Evolutionary conservation across 2,329 filamentous ascomycete genomes (phyloP).

Genomic region (Cercospora berteroae): DNA sequence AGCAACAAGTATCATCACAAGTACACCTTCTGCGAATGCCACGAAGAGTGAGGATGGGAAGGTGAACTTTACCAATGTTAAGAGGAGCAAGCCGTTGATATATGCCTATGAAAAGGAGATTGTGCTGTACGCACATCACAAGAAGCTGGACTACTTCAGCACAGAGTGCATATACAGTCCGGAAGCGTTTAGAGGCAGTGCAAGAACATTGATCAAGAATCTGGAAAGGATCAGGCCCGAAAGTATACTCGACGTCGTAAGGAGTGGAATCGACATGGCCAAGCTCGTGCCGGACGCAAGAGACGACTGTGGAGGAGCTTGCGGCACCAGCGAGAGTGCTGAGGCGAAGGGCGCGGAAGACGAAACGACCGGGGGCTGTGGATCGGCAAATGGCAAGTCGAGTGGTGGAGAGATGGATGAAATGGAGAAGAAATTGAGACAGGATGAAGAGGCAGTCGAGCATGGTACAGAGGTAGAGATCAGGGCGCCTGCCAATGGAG

Average conservation of each 20-base stretch:
- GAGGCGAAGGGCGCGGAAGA: constrained; percentile 45
- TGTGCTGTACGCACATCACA: constrained; percentile 94
- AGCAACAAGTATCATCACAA: constrained; percentile 83
- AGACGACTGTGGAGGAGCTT: constrained; percentile 50
- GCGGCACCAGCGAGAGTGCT: constrained; percentile 36
- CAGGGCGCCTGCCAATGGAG: constrained; percentile 32
- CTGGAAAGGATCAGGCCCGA: constrained; percentile 89
- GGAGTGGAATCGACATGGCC: constrained; percentile 95
- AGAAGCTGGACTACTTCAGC: constrained; percentile 94
- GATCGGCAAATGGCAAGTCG: constrained; percentile 64
- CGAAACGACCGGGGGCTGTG: constrained; percentile 70
- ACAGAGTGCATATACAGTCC: constrained; percentile 98
- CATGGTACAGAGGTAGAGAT: constrained; percentile 64
- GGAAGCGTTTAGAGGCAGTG: constrained; percentile 91
- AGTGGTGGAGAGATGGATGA: constrained; percentile 75
- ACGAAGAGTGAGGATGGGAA: constrained; percentile 21
- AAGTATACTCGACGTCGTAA: constrained; percentile 90
- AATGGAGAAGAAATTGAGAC: constrained; percentile 71
- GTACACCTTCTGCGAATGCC: constrained; percentile 46
- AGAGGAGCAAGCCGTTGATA: constrained; percentile 93
- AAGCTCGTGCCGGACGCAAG: constrained; percentile 66
- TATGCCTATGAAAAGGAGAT: constrained; percentile 99
- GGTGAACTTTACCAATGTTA: constrained; percentile 74
- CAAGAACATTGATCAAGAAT: constrained; percentile 89
- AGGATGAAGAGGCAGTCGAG: constrained; percentile 59